These are phyloP conservation scores for Chlamydomonas reinhardtii DNA, from an alignment of 163 green algal genomes.

Conservation along the genomic window DNA sequence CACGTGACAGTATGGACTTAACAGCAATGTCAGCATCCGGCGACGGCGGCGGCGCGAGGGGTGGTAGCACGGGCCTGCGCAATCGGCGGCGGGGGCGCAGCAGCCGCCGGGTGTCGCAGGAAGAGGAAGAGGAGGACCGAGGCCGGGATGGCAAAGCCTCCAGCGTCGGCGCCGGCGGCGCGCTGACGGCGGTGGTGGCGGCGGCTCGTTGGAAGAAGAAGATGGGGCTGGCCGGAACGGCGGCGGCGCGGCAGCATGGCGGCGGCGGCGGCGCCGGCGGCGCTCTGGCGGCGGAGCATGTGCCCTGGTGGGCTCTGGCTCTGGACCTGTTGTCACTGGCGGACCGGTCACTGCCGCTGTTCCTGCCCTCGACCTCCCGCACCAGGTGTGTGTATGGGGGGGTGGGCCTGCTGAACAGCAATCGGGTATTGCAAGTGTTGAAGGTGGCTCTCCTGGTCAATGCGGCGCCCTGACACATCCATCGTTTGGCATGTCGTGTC, in stretches of 20 bases:
- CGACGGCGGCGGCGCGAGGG: not conserved
- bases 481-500: too few relatives aligned
- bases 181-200: too few relatives aligned
- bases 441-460: too few relatives aligned
- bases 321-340: not conserved
- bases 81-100: not conserved
- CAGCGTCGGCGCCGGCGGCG: not conserved
- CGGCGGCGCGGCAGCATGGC: not conserved
- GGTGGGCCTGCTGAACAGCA: too few relatives aligned
- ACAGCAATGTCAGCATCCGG: too few relatives aligned
- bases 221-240: not conserved
- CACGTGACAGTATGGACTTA: not conserved
- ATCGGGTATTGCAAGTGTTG: too few relatives aligned
- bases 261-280: too few relatives aligned
- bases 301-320: not conserved
- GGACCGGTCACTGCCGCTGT: constrained; percentile 4
- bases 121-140: too few relatives aligned
- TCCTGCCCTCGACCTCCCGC: not conserved
- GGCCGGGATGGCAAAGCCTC: too few relatives aligned
- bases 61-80: not conserved
- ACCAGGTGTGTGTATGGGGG: not conserved
- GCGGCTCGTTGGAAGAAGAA: not conserved
- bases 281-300: not conserved
- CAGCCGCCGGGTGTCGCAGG: not conserved
- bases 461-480: too few relatives aligned